Evolutionary conservation across 1,139 yeast genomes (phyloP).

Genomic region (Hansenula lynferdii): DNA sequence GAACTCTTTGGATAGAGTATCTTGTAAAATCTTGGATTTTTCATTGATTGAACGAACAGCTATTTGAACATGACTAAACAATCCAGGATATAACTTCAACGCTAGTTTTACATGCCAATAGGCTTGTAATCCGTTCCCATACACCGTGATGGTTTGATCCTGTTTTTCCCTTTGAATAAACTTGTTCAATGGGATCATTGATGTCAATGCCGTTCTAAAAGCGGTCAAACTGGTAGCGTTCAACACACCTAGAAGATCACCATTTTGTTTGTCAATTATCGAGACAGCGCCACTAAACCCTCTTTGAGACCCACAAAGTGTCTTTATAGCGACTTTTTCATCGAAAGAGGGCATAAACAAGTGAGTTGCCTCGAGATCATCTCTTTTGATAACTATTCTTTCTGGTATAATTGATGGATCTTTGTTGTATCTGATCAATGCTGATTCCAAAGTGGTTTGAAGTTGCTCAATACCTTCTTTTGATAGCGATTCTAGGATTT

Average conservation of each 20-base stretch:
- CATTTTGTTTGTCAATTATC: slow-evolving; percentile 45
- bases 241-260: slow-evolving; percentile 46
- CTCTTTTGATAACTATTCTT: slow-evolving; percentile 32
- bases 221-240: slow-evolving; percentile 62
- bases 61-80: slow-evolving; percentile 37
- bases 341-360: slow-evolving; percentile 61
- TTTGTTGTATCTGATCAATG: slow-evolving; percentile 24
- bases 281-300: slow-evolving; percentile 51
- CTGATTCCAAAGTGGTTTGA: slow-evolving; percentile 22
- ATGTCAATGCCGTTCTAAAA: slow-evolving; percentile 62
- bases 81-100: slow-evolving; percentile 33
- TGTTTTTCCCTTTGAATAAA: slow-evolving; percentile 24
- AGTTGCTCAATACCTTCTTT: slow-evolving; percentile 14
- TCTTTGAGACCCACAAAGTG: slow-evolving; percentile 42
- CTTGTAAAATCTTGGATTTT: slow-evolving; percentile 34
- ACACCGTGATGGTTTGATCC: slow-evolving; percentile 28
- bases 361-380: slow-evolving; percentile 35
- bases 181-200: slow-evolving; percentile 42
- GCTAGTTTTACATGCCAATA: slow-evolving; percentile 58
- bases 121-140: slow-evolving; percentile 68
- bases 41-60: slow-evolving; percentile 35
- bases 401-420: slow-evolving; percentile 32
- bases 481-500: slow-evolving; percentile 15
- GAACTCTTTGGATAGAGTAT: slow-evolving; percentile 26
- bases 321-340: slow-evolving; percentile 36